Conservation (phyloP, 192 early-diverging fungal genomes). For the Coemansia sp. region DNA sequence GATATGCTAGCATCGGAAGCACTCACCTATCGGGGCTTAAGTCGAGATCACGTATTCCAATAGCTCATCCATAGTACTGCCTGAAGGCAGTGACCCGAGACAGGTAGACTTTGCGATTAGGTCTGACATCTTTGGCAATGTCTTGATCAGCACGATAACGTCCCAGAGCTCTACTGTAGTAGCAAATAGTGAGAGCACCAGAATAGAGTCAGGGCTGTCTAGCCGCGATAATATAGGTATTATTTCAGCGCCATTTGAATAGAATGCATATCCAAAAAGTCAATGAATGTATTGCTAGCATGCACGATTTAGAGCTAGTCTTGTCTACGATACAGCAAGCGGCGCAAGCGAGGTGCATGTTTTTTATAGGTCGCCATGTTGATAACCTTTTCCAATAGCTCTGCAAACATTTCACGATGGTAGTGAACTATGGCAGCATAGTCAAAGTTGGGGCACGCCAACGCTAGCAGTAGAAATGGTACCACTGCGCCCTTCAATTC, state of each 20-base stretch:
- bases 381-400: background rate
- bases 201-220: background rate
- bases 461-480: background rate
- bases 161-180: background rate
- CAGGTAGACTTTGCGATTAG: background rate
- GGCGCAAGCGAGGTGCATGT: background rate
- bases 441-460: background rate
- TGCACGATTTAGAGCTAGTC: background rate
- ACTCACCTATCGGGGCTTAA: background rate
- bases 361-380: background rate
- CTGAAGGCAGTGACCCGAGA: background rate
- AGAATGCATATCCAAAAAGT: background rate
- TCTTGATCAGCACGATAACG: background rate
- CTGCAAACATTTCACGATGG: background rate
- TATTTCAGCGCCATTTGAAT: background rate
- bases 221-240: background rate
- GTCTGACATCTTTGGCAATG: background rate
- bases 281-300: background rate
- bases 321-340: background rate
- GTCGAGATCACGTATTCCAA: background rate
- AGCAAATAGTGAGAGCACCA: background rate
- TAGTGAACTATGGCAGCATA: background rate
- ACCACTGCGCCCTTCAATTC: background rate
- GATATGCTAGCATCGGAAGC: too few relatives aligned
- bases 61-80: background rate